These are phyloP conservation scores for Podaxis sp. DNA, from an alignment of 768 basidiomycete genomes.

Conservation along the genomic window DNA sequence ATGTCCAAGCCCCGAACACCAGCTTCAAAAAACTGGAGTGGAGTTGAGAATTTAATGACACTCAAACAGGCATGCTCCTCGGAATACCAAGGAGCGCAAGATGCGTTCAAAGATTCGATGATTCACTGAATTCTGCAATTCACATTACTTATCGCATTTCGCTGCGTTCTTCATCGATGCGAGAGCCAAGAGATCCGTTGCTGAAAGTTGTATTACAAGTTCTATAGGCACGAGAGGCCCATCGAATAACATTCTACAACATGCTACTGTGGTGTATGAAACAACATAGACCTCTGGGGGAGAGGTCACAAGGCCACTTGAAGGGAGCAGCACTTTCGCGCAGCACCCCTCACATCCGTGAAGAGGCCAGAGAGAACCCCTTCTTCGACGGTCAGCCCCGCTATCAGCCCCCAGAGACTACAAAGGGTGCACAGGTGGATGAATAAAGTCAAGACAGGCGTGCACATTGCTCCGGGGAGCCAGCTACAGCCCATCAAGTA, in stretches of 20 bases:
- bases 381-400: not conserved
- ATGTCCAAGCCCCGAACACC: constrained; percentile 36
- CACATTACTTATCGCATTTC: constrained; percentile 82
- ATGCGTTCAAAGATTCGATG: constrained; percentile 83
- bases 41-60: constrained; percentile 61
- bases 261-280: constrained; percentile 11
- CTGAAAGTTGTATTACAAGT: constrained; percentile 36
- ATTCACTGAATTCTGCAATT: constrained; percentile 82
- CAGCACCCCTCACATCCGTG: not conserved
- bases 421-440: constrained; percentile 16
- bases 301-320: not conserved
- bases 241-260: constrained; percentile 26
- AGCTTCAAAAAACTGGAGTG: constrained; percentile 25
- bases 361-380: constrained; percentile 19
- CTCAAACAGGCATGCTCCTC: constrained; percentile 76
- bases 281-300: not conserved
- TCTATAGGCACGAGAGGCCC: constrained; percentile 25
- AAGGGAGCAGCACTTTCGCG: constrained; percentile 8
- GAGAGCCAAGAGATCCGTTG: constrained; percentile 77
- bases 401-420: constrained; percentile 24
- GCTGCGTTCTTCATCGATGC: constrained; percentile 81
- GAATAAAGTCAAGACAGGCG: not conserved
- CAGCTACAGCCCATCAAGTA: constrained; percentile 31
- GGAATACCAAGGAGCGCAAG: constrained; percentile 77
- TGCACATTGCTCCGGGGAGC: too few species aligned